These are phyloP conservation scores for Geotrichum macrosporum DNA, from an alignment of 1,139 yeast species.

Conservation along the genomic window DNA sequence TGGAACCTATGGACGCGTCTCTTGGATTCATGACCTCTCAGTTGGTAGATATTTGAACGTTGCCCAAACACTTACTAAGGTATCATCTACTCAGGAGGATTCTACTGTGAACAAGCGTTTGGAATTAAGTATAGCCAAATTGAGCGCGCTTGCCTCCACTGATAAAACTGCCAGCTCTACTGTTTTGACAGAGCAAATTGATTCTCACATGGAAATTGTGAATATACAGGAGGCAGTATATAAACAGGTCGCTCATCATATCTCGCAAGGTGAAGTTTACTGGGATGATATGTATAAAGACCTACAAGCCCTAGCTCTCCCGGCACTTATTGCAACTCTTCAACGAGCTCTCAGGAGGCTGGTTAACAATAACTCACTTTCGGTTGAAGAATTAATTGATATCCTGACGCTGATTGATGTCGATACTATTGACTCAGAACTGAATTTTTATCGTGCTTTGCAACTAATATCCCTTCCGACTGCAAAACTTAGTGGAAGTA, in stretches of 20 bases:
- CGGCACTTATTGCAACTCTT: conserved; percentile 24
- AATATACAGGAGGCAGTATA: conserved; percentile 23
- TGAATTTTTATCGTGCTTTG: conserved; percentile 44
- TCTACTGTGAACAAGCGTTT: conserved; percentile 48
- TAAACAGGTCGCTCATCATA: conserved; percentile 8
- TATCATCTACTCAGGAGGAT: conserved; percentile 39
- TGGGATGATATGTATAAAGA: conserved; percentile 12
- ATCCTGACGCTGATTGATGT: conserved; percentile 50
- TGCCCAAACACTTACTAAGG: conserved; percentile 41
- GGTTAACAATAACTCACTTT: conserved; percentile 42
- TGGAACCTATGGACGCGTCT: conserved; percentile 50
- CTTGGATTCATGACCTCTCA: conserved; percentile 70
- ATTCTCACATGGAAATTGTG: conserved; percentile 22
- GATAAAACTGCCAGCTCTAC: conserved; percentile 31
- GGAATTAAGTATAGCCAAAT: conserved; percentile 67
- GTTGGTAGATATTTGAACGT: conserved; percentile 52
- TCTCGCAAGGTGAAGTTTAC: conserved; percentile 5
- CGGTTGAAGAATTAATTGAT: conserved; percentile 50
- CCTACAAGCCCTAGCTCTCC: conserved; percentile 17
- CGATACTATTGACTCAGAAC: conserved; percentile 30
- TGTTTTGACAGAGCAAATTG: conserved; percentile 17
- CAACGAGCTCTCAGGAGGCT: conserved; percentile 40
- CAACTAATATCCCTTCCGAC: conserved; percentile 38
- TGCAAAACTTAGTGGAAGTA: conserved; percentile 33
- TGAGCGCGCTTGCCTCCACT: conserved; percentile 41